These are phyloP conservation scores for Mycena chlorophos DNA, from an alignment of 768 basidiomycete species.

Conservation along the genomic window DNA sequence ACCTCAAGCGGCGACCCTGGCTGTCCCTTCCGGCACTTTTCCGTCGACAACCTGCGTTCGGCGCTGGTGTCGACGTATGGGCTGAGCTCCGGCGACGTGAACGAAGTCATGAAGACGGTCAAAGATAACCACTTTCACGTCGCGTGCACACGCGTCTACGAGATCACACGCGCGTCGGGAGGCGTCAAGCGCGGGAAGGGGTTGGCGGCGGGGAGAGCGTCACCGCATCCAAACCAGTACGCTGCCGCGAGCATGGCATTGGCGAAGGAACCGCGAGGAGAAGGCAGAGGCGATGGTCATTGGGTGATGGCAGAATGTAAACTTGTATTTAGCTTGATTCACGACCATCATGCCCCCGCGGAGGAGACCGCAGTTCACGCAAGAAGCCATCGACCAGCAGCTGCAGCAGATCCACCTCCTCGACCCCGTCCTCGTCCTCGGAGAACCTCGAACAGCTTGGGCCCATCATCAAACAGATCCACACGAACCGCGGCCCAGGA, in stretches of 20 bases:
- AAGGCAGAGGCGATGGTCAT: constrained; percentile 48
- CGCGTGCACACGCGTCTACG: constrained; percentile 95
- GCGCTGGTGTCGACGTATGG: constrained; percentile 72
- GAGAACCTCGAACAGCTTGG: constrained; percentile 96
- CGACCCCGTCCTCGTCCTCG: constrained; percentile 81
- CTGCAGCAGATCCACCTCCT: constrained; percentile 89
- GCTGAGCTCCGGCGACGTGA: constrained; percentile 65
- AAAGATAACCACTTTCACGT: constrained; percentile 87
- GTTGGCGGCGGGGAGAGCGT: constrained; percentile 83
- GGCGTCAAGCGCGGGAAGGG: constrained; percentile 87
- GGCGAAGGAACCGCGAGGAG: constrained; percentile 42
- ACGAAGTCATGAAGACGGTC: constrained; percentile 80
- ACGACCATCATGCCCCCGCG: constrained; percentile 65
- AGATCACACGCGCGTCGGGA: constrained; percentile 75
- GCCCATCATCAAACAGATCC: constrained; percentile 92
- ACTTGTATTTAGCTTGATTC: neutral
- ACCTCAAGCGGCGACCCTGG: constrained; percentile 73
- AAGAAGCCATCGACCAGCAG: constrained; percentile 85
- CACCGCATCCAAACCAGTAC: constrained; percentile 92
- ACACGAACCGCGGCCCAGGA: constrained; percentile 87
- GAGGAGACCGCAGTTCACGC: constrained; percentile 72
- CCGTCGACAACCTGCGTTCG: constrained; percentile 76
- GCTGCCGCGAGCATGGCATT: constrained; percentile 73
- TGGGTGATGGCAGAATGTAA: constrained; percentile 25
- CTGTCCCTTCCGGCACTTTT: constrained; percentile 92